Evolutionary conservation across 2,329 filamentous ascomycete genomes (phyloP), one percentile per base, ranked within the genome.

Genomic region (Botrytis paeoniae): DNA sequence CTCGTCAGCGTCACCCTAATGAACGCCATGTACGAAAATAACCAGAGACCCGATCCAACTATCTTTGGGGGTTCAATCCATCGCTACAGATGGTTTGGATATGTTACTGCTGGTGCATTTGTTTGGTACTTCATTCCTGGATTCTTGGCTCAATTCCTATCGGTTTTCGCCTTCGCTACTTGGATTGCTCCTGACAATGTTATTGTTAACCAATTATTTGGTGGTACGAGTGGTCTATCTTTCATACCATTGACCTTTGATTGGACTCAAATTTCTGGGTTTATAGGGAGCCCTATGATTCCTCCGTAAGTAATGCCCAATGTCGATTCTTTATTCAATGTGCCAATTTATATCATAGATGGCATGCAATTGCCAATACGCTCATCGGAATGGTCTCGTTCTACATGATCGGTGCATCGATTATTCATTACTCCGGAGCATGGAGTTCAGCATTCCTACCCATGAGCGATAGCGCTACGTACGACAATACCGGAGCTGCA

Each of bases 321-420:
- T 59, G 57, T 35, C 12, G 14, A 18, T 22, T 22, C 7, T 32
- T 59, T 20, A 35, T 59, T 20, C 4, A 43, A 10, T 32, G 4
- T 29, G 22, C 25, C 43, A 22, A 59, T 20, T 9, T 12, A 25
- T 57, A 5, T 16, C 12, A 41, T 59, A 57, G 51, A 32, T 93
- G 90, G 89, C 88, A 91, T 79, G 91, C 91, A 16, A 93, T 93
- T 75, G 90, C 89, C 74, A 94, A 94, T 79, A 92, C 90, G 0
- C 80, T 92, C 60, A 88, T 93, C 51, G 91, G 91, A 22, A 87
- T 93, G 45, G 83, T 91, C 1, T 37, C 86, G 1, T 93, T 92
- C 79, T 92, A 88, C 80, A 85, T 92, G 72, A 57, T 80, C 90
- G 81, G 86, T 8, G 85, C 88, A 8, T 85, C 86, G 0, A 82